A percentile compares a stretch with the other conserved stretches of the same genome.
Conservation (phyloP, 768 basidiomycete genomes). For the Suillus subaureus region DNA sequence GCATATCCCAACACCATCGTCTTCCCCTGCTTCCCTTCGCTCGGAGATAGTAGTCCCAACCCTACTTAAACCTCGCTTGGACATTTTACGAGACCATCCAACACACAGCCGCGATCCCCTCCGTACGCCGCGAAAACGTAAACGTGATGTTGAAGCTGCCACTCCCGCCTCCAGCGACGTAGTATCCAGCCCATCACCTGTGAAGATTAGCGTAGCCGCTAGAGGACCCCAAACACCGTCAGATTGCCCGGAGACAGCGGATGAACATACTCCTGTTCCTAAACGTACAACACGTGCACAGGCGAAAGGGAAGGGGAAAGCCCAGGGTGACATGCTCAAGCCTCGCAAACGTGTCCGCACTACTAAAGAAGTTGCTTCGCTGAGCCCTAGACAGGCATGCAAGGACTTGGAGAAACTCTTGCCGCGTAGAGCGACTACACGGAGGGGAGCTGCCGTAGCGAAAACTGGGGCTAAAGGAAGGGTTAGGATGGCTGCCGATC, state of each 20-base stretch:
- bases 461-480: conserved; percentile 13
- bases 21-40: neutral
- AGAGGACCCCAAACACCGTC: conserved; percentile 10
- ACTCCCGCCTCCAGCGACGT: conserved; percentile 5
- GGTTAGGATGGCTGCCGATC: conserved; percentile 16
- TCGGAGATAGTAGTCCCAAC: conserved; percentile 1
- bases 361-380: neutral
- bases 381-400: conserved; percentile 3
- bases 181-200: conserved; percentile 34
- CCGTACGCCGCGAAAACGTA: conserved; percentile 35
- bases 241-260: conserved; percentile 15
- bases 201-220: conserved; percentile 21
- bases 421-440: conserved; percentile 28
- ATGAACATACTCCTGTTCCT: conserved; percentile 6
- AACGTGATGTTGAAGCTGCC: conserved; percentile 15
- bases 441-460: conserved; percentile 25
- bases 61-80: neutral
- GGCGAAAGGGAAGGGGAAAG: conserved; percentile 9
- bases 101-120: conserved; percentile 24
- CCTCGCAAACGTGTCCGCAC: conserved; percentile 17
- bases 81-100: conserved; percentile 6
- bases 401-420: conserved; percentile 17
- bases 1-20: conserved; percentile 1
- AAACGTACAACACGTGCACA: conserved; percentile 14
- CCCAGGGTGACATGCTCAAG: neutral